Conservation (phyloP, 108 stramenopile species). For the Bacterosira constricta region DNA sequence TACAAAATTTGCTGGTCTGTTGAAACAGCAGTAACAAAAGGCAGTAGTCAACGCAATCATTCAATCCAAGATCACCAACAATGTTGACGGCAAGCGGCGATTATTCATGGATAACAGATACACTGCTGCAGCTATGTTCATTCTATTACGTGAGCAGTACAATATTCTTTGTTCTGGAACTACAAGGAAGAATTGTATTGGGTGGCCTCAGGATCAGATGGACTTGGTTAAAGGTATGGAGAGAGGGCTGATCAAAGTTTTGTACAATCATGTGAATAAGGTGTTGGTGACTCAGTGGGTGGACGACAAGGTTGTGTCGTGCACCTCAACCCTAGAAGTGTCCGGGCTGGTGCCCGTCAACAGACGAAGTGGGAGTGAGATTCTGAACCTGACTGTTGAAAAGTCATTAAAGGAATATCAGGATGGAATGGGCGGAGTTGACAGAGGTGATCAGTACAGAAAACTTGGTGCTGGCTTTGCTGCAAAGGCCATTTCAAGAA, state of each 20-base stretch:
- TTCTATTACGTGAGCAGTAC: constrained; percentile 1
- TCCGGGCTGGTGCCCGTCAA: neutral
- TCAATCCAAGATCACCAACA: neutral
- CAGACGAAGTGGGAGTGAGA: neutral
- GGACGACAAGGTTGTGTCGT: constrained; percentile 5
- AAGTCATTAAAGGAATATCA: neutral
- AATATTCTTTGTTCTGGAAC: constrained; percentile 9
- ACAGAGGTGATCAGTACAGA: constrained; percentile 6
- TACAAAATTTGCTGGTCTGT: too few species aligned
- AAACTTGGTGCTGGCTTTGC: constrained; percentile 18
- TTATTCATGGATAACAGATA: constrained; percentile 13
- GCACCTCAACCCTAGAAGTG: constrained; percentile 1
- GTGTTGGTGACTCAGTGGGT: neutral
- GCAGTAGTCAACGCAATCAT: constrained; percentile 14
- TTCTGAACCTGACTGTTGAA: neutral
- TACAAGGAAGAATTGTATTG: neutral
- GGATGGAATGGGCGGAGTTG: neutral
- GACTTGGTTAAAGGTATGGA: neutral
- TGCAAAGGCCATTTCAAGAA: constrained; percentile 18
- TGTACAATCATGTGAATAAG: constrained; percentile 1
- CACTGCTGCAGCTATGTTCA: constrained; percentile 2
- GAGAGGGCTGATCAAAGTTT: neutral
- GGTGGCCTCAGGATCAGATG: neutral
- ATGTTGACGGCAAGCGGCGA: neutral
- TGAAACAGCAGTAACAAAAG: too few species aligned